Conservation (phyloP, 1,284 basidiomycete species). For the Lentinula novae-zelandiae region DNA sequence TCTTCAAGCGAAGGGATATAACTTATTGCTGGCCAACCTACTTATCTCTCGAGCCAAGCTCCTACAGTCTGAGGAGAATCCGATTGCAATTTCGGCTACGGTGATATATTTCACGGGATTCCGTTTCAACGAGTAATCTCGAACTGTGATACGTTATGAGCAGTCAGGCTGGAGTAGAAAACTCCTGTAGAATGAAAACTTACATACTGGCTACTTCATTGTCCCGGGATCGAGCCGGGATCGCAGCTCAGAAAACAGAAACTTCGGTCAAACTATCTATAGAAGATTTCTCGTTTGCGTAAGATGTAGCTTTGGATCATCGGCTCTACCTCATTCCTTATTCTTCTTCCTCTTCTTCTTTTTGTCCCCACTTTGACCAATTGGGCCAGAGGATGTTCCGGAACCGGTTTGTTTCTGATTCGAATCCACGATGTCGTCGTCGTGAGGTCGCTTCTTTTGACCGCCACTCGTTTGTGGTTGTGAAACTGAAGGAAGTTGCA, state of each 20-base stretch:
- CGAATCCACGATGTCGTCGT: not conserved
- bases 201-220: not conserved
- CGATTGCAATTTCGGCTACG: not conserved
- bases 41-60: too few species aligned
- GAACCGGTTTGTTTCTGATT: not conserved
- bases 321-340: not conserved
- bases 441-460: constrained; percentile 3
- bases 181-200: not conserved
- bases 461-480: not conserved
- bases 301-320: not conserved
- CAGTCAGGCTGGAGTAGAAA: not conserved
- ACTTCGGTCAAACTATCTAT: not conserved
- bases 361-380: not conserved
- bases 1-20: too few species aligned
- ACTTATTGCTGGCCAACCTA: too few species aligned
- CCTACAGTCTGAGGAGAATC: not conserved
- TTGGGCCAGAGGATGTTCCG: not conserved
- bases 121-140: not conserved
- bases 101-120: not conserved
- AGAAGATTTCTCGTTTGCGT: not conserved
- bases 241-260: not conserved
- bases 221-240: not conserved
- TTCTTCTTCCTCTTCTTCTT: constrained; percentile 7
- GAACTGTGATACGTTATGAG: not conserved
- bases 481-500: not conserved